A percentile compares a stretch with the other conserved stretches of the same genome.
Evolutionary conservation across 2,329 filamentous ascomycete genomes (phyloP).

Genomic region (Botrytis galanthina): DNA sequence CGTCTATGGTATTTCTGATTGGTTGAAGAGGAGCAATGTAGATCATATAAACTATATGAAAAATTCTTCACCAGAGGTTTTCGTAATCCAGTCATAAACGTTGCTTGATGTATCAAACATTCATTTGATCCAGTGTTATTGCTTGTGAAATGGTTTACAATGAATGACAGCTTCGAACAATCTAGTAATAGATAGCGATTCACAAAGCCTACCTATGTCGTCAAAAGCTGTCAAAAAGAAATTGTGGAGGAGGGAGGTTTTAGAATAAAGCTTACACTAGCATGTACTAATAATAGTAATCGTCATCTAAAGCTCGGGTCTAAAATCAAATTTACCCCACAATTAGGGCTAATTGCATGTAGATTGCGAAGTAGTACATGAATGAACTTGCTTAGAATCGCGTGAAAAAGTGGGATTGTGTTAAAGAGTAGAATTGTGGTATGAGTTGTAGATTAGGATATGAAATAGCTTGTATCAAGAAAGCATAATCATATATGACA

Average conservation of each 20-base stretch:
- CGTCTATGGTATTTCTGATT: not conserved
- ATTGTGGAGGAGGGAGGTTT: not conserved
- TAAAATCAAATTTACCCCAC: not conserved
- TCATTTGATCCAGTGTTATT: not conserved
- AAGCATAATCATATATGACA: no score
- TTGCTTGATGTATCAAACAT: not conserved
- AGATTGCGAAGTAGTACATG: not conserved
- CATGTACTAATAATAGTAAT: not conserved
- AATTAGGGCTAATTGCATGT: not conserved
- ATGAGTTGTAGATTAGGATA: not conserved
- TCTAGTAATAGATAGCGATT: not conserved
- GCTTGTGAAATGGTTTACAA: not conserved
- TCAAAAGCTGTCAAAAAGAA: not conserved
- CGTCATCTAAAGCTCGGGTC: not conserved
- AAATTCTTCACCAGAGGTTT: not conserved
- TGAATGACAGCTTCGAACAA: not conserved
- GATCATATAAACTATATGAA: not conserved
- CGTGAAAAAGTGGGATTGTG: no score
- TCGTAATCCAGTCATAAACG: not conserved
- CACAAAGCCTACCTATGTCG: not conserved
- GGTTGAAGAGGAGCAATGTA: not conserved
- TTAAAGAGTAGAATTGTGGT: no score
- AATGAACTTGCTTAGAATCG: no score
- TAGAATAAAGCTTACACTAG: not conserved
- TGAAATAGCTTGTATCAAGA: not conserved